These are phyloP conservation scores for Chlamydomonas incerta DNA, from an alignment of 139 green algal genomes.

Conservation along the genomic window DNA sequence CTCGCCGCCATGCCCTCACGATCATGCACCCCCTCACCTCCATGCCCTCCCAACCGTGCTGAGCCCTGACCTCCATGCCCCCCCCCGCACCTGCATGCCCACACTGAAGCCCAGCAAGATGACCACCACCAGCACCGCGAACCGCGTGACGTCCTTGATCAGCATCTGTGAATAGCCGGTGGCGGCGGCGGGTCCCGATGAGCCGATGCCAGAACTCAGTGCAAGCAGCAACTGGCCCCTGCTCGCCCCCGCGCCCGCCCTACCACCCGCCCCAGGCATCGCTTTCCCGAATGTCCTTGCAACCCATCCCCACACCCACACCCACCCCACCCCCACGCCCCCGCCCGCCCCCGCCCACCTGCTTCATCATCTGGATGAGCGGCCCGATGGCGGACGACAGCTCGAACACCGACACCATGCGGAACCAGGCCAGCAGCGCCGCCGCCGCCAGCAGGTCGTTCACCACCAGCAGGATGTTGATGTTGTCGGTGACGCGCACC, in stretches of 20 bases:
- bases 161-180: constrained; percentile 16
- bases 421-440: constrained; percentile 15
- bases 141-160: background rate
- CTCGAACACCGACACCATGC: constrained; percentile 4
- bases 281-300: too few species aligned
- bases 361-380: constrained; percentile 27
- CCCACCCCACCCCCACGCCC: background rate
- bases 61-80: too few species aligned
- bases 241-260: too few species aligned
- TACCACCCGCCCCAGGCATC: too few species aligned
- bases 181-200: too few species aligned
- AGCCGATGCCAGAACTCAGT: too few species aligned
- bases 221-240: too few species aligned
- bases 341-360: background rate
- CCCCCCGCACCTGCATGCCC: constrained; percentile 15
- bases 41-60: too few species aligned
- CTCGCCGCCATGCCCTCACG: too few species aligned
- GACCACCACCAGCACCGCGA: constrained; percentile 11
- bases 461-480: constrained; percentile 2
- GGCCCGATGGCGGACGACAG: constrained; percentile 11
- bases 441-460: constrained; percentile 23
- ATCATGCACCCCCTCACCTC: too few species aligned
- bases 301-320: background rate
- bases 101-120: constrained; percentile 16
- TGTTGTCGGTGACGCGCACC: background rate